Evolutionary conservation across 441 rosid genomes (phyloP), one percentile per base, ranked within the genome.

Genomic region (Adansonia madagascariensis): DNA sequence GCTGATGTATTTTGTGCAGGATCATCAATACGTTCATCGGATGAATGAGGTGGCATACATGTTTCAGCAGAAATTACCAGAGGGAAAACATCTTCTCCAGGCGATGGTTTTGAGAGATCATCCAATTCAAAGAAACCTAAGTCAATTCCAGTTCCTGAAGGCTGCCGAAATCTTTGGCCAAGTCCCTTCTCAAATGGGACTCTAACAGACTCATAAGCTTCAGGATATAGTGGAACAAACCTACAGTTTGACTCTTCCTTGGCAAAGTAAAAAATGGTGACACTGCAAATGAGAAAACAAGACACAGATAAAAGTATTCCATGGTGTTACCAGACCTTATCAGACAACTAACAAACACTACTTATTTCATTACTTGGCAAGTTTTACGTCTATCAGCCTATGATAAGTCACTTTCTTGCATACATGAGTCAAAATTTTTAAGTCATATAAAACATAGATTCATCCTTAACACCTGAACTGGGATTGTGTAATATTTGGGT

Each of bases 11-110:
- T 84, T 22, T 85, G 60, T 41, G 46, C 74, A 9, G 81, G 82
- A 78, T 84, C 83, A 82, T 71, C 75, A 53, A 70, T 41, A 70
- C 77, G 67, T 72, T 83, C 83, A 63, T 87, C 77, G 4, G 69
- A 71, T 62, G 77, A 82, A 57, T 76, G 56, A 57, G 79, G 77
- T 15, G 86, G 79, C 71, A 71, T 31, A 39, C 81, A 59, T 39
- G 98, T 87, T 83, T 91, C 98, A 59, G 97, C 95, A 80, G 89
- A 88, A 82, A 96, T 90, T 52, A 96, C 96, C 76, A 96, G 98
- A 12, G 99, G 99, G 70, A 90, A 92, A 53, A 92, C 88, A 73
- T 94, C 97, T 81, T 88, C 98, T 66, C 74, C 88, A 3, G 89
- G 78, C 24, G 95, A 90, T 8, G 98, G 89, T 77, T 94, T 91